Conservation (phyloP, 768 basidiomycete genomes). For the Termitomyces sp. region DNA sequence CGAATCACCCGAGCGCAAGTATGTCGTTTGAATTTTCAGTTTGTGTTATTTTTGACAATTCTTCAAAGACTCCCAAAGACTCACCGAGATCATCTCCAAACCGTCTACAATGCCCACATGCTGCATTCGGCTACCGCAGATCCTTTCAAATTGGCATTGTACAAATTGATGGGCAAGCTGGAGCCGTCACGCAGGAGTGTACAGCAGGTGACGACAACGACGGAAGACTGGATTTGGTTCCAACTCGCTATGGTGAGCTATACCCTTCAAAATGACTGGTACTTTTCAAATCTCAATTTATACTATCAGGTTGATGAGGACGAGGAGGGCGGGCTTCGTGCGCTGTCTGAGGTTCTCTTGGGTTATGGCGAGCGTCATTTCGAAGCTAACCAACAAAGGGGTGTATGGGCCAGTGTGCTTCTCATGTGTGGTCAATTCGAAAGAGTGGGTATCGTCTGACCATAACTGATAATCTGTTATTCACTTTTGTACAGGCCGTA, state of each 20-base stretch:
- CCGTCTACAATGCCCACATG: constrained; percentile 84
- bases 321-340: constrained; percentile 71
- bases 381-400: constrained; percentile 61
- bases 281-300: background rate
- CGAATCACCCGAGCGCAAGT: constrained; percentile 77
- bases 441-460: constrained; percentile 46
- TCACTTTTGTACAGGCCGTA: constrained; percentile 57
- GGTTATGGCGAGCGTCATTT: constrained; percentile 84
- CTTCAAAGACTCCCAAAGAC: constrained; percentile 58
- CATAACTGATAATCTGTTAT: background rate
- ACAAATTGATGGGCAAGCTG: constrained; percentile 92
- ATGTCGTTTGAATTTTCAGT: constrained; percentile 16
- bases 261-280: background rate
- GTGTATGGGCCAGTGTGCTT: constrained; percentile 79
- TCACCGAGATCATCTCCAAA: constrained; percentile 77
- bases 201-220: constrained; percentile 81
- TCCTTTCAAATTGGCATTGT: constrained; percentile 94
- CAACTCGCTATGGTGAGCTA: constrained; percentile 76
- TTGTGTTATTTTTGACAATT: background rate
- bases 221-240: constrained; percentile 99
- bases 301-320: constrained; percentile 76
- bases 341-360: constrained; percentile 69
- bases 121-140: constrained; percentile 83
- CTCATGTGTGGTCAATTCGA: constrained; percentile 95
- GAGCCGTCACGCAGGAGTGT: constrained; percentile 80